Conservation (phyloP, 208 protist genomes). For the Spongospora subterranea region DNA sequence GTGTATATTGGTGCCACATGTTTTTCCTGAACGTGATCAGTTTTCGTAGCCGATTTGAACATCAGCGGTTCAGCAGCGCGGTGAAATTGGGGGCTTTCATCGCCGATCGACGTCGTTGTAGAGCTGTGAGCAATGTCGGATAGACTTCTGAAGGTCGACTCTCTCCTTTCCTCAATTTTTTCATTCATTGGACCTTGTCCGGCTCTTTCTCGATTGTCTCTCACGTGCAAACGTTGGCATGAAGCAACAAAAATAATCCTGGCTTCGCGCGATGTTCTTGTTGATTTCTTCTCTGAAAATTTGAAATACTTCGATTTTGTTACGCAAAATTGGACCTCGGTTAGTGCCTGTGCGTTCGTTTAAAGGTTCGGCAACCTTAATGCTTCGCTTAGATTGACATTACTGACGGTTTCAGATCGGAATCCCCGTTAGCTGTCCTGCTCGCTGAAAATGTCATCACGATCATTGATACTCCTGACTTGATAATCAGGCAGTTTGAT, state of each 20-base stretch:
- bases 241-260: not conserved
- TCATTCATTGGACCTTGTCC: not conserved
- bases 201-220: not conserved
- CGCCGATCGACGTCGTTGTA: not conserved
- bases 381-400: not conserved
- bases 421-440: not conserved
- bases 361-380: not conserved
- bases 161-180: not conserved
- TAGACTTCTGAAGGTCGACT: no score
- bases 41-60: no score
- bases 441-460: conserved; percentile 22
- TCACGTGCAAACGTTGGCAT: not conserved
- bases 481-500: conserved; percentile 5
- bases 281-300: not conserved
- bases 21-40: no score
- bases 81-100: not conserved
- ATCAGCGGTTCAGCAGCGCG: not conserved
- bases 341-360: not conserved
- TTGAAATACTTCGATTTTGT: conserved; percentile 34
- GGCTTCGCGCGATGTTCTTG: not conserved
- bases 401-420: no score
- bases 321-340: not conserved
- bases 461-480: not conserved
- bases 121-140: no score
- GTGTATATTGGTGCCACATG: no score